A percentile compares a stretch with the other conserved stretches of the same genome.
phyloP scores from a whole-genome alignment of 805 yeast species.

The Metschnikowia santaceciliae region DNA sequence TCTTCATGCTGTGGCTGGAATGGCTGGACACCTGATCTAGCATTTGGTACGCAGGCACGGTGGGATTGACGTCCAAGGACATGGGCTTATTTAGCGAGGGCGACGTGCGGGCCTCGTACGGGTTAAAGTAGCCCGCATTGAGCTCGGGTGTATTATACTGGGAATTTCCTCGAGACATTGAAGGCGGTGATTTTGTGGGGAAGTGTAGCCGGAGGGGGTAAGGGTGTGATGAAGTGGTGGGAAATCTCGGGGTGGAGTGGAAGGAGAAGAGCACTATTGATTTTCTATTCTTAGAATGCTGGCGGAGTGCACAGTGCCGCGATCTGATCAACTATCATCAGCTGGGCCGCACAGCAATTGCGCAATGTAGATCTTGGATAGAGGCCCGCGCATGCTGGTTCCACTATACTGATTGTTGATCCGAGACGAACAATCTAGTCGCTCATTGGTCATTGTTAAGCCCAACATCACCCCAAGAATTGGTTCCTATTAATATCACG shows the following conservation, averaged over 20 bases:
- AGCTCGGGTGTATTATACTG: constrained; percentile 13
- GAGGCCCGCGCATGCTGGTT: no score
- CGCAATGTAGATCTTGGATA: not conserved
- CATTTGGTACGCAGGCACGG: constrained; percentile 32
- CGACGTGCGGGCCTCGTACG: constrained; percentile 16
- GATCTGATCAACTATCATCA: constrained; percentile 1
- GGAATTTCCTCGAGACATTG: constrained; percentile 11
- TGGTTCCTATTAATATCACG: no score
- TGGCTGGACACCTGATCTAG: constrained; percentile 20
- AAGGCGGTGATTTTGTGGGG: no score
- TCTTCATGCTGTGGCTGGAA: constrained; percentile 39
- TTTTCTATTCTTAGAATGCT: constrained; percentile 4
- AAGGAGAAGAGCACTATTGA: constrained; percentile 2
- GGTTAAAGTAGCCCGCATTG: constrained; percentile 16
- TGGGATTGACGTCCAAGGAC: constrained; percentile 27
- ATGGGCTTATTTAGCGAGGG: constrained; percentile 17
- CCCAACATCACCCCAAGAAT: no score
- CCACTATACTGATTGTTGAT: no score
- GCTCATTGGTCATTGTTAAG: no score
- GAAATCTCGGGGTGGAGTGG: not conserved
- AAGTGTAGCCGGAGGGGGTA: not conserved
- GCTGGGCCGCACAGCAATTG: not conserved
- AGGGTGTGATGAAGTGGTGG: not conserved
- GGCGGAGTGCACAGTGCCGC: constrained; percentile 5
- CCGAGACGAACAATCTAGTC: no score